phyloP scores from a whole-genome alignment of 2,329 filamentous ascomycete genomes.

The Aspergillus proliferans region DNA sequence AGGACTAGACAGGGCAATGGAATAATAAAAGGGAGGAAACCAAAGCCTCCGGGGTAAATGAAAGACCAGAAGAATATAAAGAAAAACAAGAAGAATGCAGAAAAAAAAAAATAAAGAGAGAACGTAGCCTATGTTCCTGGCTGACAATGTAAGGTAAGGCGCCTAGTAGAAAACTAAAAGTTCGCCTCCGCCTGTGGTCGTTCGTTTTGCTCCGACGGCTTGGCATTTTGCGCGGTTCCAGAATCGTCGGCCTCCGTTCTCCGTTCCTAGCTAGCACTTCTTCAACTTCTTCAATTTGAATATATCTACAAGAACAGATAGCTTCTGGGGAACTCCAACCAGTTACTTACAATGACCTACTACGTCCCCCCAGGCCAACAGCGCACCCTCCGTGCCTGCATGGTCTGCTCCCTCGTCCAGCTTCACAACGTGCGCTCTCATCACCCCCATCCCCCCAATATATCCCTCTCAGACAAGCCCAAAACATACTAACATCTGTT shows the following conservation, averaged over 20 bases:
- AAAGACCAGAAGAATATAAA: conserved; percentile 1
- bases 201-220: conserved; percentile 20
- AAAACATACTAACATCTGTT: background rate
- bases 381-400: conserved; percentile 89
- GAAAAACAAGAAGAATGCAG: background rate
- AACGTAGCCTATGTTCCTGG: too few species aligned
- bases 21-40: too few species aligned
- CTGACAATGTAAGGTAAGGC: too few species aligned
- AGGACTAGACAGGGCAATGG: conserved; percentile 4
- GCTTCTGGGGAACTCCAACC: background rate
- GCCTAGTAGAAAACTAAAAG: too few species aligned
- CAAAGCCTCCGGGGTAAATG: background rate
- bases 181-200: background rate
- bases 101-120: background rate
- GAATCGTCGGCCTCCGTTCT: conserved; percentile 15
- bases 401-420: conserved; percentile 96
- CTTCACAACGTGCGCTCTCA: conserved; percentile 57
- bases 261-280: conserved; percentile 1
- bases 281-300: background rate
- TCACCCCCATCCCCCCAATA: background rate
- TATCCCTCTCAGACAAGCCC: too few species aligned
- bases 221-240: conserved; percentile 23
- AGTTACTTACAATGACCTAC: conserved; percentile 42
- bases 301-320: background rate
- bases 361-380: conserved; percentile 69